Evolutionary conservation across 495 filamentous ascomycete species (phyloP).

Genomic region (Amorphotheca resinae): DNA sequence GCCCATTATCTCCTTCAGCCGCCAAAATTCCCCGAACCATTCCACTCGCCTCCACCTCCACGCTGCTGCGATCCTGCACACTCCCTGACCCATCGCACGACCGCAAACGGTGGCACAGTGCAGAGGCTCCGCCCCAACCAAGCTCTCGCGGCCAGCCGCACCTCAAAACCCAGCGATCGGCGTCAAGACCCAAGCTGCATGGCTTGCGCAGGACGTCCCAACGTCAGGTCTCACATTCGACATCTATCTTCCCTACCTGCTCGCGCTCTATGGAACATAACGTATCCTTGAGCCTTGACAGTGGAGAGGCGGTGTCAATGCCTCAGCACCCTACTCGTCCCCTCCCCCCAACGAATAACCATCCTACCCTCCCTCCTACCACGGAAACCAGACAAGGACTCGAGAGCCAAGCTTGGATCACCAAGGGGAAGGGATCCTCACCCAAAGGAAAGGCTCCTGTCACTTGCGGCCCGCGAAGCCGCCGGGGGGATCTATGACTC

Average conservation of each 20-base stretch:
- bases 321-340: not conserved
- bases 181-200: constrained; percentile 3
- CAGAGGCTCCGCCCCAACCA: not conserved
- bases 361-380: not conserved
- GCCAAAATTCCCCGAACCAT: not conserved
- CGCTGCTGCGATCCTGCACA: not conserved
- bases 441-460: not conserved
- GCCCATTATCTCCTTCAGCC: not conserved
- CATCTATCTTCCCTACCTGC: not conserved
- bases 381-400: not conserved
- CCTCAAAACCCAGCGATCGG: constrained; percentile 3
- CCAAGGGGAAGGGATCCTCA: not conserved
- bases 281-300: not conserved
- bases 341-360: not conserved
- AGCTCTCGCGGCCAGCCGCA: not conserved
- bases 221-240: constrained; percentile 12
- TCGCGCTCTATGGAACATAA: not conserved
- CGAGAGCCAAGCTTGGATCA: not conserved
- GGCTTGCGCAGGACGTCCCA: constrained; percentile 1
- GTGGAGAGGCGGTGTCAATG: not conserved
- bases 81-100: not conserved
- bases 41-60: not conserved
- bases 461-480: not conserved
- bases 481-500: not conserved
- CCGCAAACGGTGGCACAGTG: constrained; percentile 6